A percentile compares a stretch with the other conserved stretches of the same genome.
Conservation (phyloP, 345 rosid species). For the Rhodamnia rubescens region DNA sequence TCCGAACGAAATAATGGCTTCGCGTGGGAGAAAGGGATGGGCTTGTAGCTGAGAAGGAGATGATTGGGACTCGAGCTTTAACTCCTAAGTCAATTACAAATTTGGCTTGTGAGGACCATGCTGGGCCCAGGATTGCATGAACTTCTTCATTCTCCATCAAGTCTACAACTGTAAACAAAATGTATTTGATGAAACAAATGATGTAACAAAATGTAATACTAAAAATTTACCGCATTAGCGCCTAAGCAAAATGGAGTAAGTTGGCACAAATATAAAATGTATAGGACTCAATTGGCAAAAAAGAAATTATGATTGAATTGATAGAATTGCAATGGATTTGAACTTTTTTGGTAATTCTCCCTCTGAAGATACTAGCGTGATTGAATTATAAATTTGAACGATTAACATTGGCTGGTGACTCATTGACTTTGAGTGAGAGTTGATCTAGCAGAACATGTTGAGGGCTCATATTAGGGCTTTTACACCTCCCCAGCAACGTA, state of each 20-base stretch:
- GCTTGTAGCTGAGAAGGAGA: constrained; percentile 19
- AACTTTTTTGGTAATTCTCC: too few species aligned
- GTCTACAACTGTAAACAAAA: constrained; percentile 14
- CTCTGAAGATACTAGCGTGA: too few species aligned
- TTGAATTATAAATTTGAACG: too few species aligned
- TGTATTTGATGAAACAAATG: not conserved
- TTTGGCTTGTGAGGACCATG: constrained; percentile 12
- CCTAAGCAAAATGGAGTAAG: too few species aligned
- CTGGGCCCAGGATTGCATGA: constrained; percentile 29
- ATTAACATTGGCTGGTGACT: not conserved
- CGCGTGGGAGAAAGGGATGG: constrained; percentile 5
- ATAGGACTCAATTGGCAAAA: too few species aligned
- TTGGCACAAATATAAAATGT: too few species aligned
- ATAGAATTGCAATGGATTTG: too few species aligned
- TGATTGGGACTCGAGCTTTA: constrained; percentile 22
- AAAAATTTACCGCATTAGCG: too few species aligned
- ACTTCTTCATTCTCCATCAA: constrained; percentile 21
- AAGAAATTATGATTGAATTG: too few species aligned
- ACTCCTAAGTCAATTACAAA: constrained; percentile 16
- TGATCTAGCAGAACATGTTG: not conserved
- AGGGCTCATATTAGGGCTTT: too few species aligned
- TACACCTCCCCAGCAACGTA: too few species aligned
- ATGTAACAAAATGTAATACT: not conserved
- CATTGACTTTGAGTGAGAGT: not conserved
- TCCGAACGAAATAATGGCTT: constrained; percentile 13